These are phyloP conservation scores for Byssothecium circinans DNA, from an alignment of 2,329 filamentous ascomycete species.

Conservation along the genomic window DNA sequence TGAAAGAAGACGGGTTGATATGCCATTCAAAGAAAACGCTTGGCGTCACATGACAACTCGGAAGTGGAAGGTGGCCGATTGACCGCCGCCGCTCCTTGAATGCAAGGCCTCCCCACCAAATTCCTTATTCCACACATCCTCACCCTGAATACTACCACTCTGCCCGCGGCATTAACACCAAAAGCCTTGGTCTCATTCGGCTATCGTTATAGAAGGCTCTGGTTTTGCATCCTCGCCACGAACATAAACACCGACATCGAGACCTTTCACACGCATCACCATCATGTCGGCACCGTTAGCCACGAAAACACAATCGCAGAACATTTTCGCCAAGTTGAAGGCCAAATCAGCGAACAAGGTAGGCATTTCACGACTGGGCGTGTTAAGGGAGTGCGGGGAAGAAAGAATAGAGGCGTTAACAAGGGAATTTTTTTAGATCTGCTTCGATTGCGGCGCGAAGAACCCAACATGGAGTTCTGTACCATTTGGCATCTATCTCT, in stretches of 20 bases:
- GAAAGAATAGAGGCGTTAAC: slow-evolving; percentile 26
- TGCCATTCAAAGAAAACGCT: neutral
- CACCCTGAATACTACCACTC: neutral
- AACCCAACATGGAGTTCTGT: slow-evolving; percentile 99
- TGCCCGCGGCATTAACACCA: neutral
- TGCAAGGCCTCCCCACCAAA: slow-evolving; percentile 4
- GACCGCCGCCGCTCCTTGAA: slow-evolving; percentile 3
- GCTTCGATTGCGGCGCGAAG: slow-evolving; percentile 97
- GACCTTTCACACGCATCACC: neutral
- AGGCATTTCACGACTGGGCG: slow-evolving; percentile 30
- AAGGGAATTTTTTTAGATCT: slow-evolving; percentile 64
- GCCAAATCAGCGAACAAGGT: slow-evolving; percentile 94
- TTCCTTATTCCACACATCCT: slow-evolving; percentile 1
- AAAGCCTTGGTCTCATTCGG: neutral
- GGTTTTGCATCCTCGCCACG: too few species aligned
- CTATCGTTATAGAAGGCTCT: neutral
- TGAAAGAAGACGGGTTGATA: too few species aligned
- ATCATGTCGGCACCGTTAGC: slow-evolving; percentile 48
- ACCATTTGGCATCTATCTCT: slow-evolving; percentile 95
- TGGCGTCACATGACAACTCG: slow-evolving; percentile 2
- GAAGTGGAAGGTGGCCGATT: slow-evolving; percentile 12
- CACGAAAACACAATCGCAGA: slow-evolving; percentile 91
- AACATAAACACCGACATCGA: too few species aligned
- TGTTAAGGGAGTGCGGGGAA: slow-evolving; percentile 3
- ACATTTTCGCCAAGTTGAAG: slow-evolving; percentile 97